These are phyloP conservation scores for Kwoniella mangroviensis DNA, from an alignment of 768 basidiomycete genomes.

Conservation along the genomic window DNA sequence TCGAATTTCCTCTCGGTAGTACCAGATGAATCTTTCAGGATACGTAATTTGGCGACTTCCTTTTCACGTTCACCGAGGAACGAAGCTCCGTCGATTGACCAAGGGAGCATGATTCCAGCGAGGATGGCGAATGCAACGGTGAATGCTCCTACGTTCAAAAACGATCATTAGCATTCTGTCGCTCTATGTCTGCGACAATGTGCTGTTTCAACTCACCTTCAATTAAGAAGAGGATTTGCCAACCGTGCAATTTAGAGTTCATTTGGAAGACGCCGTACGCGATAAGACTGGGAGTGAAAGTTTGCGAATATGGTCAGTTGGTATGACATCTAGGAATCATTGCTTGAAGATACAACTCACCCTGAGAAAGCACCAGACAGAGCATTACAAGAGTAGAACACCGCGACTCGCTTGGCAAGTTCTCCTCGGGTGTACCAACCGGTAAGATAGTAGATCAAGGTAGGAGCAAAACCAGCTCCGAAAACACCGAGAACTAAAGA, in stretches of 20 bases:
- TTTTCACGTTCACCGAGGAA: slow-evolving; percentile 34
- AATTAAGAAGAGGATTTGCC: slow-evolving; percentile 66
- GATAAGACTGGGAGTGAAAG: no score
- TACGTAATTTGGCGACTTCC: slow-evolving; percentile 50
- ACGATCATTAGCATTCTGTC: no score
- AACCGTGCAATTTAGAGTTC: slow-evolving; percentile 58
- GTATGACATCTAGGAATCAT: no score
- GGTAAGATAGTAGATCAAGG: slow-evolving; percentile 62
- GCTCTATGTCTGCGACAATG: no score
- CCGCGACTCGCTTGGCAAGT: slow-evolving; percentile 60
- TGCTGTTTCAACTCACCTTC: no score
- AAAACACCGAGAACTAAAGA: slow-evolving; percentile 30
- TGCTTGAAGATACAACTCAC: slow-evolving; percentile 9
- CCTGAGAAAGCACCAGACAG: slow-evolving; percentile 42
- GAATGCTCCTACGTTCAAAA: slow-evolving; percentile 54
- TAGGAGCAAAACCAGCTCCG: slow-evolving; percentile 37
- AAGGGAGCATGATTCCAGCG: slow-evolving; percentile 57
- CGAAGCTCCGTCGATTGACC: slow-evolving; percentile 12
- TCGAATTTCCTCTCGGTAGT: slow-evolving; percentile 58
- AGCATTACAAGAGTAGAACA: slow-evolving; percentile 61
- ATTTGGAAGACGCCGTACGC: slow-evolving; percentile 61
- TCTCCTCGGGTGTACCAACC: slow-evolving; percentile 65
- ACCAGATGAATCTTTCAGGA: slow-evolving; percentile 63
- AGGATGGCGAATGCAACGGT: slow-evolving; percentile 60
- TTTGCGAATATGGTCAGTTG: no score